These are phyloP conservation scores for Picea abies DNA, from an alignment of 83 land plant genomes.

Conservation along the genomic window DNA sequence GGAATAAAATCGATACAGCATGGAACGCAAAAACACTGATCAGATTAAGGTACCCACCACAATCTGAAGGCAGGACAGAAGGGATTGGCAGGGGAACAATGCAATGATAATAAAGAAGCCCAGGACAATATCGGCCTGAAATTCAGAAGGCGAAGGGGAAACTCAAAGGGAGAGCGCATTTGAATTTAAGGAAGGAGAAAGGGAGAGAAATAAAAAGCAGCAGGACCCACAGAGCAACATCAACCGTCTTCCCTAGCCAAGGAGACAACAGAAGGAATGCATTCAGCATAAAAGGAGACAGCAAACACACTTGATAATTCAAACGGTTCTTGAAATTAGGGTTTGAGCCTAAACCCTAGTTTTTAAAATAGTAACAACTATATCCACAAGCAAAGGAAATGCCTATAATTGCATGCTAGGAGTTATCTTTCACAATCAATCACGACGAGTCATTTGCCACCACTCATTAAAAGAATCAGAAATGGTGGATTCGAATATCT, in stretches of 20 bases:
- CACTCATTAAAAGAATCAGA: too few relatives aligned
- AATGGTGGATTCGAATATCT: too few relatives aligned
- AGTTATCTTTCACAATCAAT: conserved; percentile 9
- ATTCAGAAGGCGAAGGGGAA: conserved; percentile 11
- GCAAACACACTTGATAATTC: conserved; percentile 10
- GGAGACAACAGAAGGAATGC: not conserved
- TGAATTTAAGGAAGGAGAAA: not conserved
- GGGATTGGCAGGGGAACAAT: not conserved
- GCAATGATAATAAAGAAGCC: not conserved
- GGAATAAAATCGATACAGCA: not conserved
- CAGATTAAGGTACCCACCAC: too few relatives aligned
- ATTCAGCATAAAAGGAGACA: not conserved
- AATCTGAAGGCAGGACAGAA: not conserved
- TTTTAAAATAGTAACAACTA: not conserved
- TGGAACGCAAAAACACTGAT: too few relatives aligned
- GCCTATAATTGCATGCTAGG: not conserved
- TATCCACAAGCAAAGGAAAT: not conserved
- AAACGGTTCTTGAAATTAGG: not conserved
- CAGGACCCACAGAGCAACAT: not conserved
- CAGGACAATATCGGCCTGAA: not conserved
- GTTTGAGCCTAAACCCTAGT: too few relatives aligned
- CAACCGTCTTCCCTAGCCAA: not conserved
- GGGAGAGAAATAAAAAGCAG: not conserved
- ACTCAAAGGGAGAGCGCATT: not conserved
- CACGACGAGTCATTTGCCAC: conserved; percentile 6